These are phyloP conservation scores for Acacia pycnantha DNA, from an alignment of 331 rosid species.

Conservation along the genomic window DNA sequence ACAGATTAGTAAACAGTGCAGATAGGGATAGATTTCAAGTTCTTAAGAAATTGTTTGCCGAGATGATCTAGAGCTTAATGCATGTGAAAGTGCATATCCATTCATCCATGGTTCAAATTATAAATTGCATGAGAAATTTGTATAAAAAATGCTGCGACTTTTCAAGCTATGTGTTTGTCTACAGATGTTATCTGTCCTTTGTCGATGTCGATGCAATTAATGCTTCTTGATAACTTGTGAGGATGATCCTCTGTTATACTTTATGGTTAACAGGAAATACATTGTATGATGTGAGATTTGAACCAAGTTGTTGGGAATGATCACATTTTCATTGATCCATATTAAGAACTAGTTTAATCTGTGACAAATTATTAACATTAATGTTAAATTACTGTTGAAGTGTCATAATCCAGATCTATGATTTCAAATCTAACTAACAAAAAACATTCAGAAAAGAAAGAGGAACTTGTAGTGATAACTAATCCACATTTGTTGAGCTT, in stretches of 20 bases:
- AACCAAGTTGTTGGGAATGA: background rate
- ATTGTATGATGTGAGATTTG: slow-evolving; percentile 7
- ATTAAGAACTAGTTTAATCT: background rate
- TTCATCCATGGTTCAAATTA: background rate
- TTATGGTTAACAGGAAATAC: background rate
- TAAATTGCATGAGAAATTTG: background rate
- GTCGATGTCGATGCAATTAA: background rate
- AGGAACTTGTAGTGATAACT: background rate
- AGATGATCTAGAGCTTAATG: background rate
- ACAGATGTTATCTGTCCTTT: background rate
- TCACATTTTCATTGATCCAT: background rate
- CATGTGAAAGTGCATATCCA: background rate
- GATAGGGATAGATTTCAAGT: background rate
- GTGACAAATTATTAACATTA: background rate
- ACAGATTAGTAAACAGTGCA: background rate
- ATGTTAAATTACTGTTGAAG: slow-evolving; percentile 1
- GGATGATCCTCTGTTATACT: background rate
- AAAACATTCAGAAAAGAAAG: background rate
- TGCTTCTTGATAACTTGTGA: background rate
- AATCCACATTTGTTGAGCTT: background rate
- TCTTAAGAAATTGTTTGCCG: background rate
- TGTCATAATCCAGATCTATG: slow-evolving; percentile 2
- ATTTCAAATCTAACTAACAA: background rate
- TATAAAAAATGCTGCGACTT: background rate
- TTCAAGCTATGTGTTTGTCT: background rate